These are phyloP conservation scores for Babesia sp. DNA, from an alignment of 169 alveolate genomes.

Conservation along the genomic window DNA sequence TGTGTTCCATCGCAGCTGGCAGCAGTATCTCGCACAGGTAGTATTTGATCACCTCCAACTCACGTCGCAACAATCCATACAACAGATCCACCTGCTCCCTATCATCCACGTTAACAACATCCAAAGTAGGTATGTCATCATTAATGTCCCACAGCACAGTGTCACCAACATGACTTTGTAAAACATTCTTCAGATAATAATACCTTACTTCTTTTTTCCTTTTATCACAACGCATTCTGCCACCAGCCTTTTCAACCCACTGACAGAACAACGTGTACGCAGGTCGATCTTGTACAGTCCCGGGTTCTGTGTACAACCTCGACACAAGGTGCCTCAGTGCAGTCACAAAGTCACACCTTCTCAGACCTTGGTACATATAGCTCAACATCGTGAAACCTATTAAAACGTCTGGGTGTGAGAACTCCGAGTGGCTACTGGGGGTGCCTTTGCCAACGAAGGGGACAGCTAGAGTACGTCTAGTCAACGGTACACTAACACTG, in stretches of 20 bases:
- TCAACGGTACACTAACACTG: constrained; percentile 60
- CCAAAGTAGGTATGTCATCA: constrained; percentile 69
- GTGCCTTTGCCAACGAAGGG: constrained; percentile 92
- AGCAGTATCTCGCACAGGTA: constrained; percentile 78
- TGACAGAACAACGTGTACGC: constrained; percentile 47
- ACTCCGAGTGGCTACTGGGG: constrained; percentile 88
- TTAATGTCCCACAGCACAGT: constrained; percentile 43
- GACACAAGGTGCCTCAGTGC: constrained; percentile 72
- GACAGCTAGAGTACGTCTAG: constrained; percentile 87
- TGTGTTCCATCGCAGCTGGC: constrained; percentile 83
- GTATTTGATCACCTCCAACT: constrained; percentile 79
- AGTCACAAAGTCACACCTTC: constrained; percentile 81
- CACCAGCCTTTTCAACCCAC: constrained; percentile 68
- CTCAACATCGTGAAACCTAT: constrained; percentile 87
- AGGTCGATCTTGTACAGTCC: constrained; percentile 25
- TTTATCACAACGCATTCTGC: constrained; percentile 28
- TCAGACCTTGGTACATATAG: constrained; percentile 86
- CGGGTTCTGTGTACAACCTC: constrained; percentile 69
- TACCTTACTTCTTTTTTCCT: constrained; percentile 46
- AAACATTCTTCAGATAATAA: constrained; percentile 34
- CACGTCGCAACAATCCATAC: constrained; percentile 68
- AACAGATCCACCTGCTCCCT: constrained; percentile 70
- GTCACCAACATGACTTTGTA: constrained; percentile 14
- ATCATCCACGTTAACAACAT: constrained; percentile 80
- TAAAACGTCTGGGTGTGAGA: constrained; percentile 90